Base-by-base conservation (phyloP, 1,139 yeast species). In the Sugiyamaella novakii region DNA sequence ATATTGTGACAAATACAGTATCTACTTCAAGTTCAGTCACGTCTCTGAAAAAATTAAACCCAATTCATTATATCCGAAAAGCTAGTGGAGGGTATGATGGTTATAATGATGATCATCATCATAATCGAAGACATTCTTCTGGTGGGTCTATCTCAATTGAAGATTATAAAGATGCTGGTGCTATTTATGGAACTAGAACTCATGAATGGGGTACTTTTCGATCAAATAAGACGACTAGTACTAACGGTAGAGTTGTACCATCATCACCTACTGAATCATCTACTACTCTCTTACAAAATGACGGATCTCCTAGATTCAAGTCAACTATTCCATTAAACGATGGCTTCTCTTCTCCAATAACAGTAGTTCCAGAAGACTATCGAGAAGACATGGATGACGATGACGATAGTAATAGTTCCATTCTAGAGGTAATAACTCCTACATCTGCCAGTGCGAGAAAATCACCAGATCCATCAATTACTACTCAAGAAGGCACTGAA, bases 121-220 rank as follows among this genome's bases (percentile, higher is more conserved):
- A 43, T 27, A 41, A 34, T 28, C 35, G 36, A 17, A 40, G 49
- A 17, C 41, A 46, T 19, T 45, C 53, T 24, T 36, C 47, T 6
- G 43, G 49, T 6, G 46, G 45, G 7, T 40, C 48, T 25, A 43
- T 50, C 12, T 51, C 56, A 2, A 51, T 44, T 11, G 58, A 58
- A 27, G 59, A 52, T 7, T 59, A 58, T 43, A 51, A 47, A 43
- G 64, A 58, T 18, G 69, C 68, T 5, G 70, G 69, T 10, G 56
- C 60, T 22, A 66, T 66, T 27, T 60, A 59, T 45, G 70, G 70
- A 31, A 66, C 69, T 14, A 50, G 68, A 28, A 61, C 62, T 14
- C 67, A 66, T 30, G 67, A 65, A 38, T 66, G 70, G 70, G 65
- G 67, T 15, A 29, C 28, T 11, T 39, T 28, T 22, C 43, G 43